Base-by-base conservation (phyloP, 1,139 yeast genomes). In the Pichiaceae sp. region DNA sequence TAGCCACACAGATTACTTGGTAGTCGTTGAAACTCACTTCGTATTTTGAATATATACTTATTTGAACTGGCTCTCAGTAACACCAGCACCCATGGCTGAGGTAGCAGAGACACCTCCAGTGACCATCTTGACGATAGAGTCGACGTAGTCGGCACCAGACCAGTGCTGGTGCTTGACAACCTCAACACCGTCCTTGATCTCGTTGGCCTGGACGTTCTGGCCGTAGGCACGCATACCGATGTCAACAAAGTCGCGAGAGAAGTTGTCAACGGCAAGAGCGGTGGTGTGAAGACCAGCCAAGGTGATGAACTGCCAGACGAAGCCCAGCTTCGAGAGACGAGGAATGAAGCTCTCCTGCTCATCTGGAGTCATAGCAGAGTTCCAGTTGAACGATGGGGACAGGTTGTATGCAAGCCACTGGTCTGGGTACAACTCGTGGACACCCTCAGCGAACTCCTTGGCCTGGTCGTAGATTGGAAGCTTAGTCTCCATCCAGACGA, bases 41-140 rank as follows among this genome's bases (percentile, higher is more conserved):
- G n/a, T n/a, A n/a, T n/a, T n/a, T n/a, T n/a, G n/a, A n/a, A n/a
- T n/a, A n/a, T n/a, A n/a, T 12, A 12, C 12, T 41, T 39, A 46
- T 42, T 82, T 80, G 71, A 89, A 89, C 66, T 89, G 97, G 52
- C 84, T 95, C 68, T 89, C 98, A 42, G 98, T 89, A 52, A 89
- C 97, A 70, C 97, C 97, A 46, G 81, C 82, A 59, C 97, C 97
- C 97, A 89, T 89, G 41, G 97, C 97, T 49, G 96, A 95, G 38
- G 97, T 91, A 19, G 95, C 82, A 38, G 91, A 72, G 42, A 89
- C 84, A 66, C 98, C 98, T 55, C 97, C 97, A 42, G 93, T 80
- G 34, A 87, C 93, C 68, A 87, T 72, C 63, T 80, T 86, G 63
- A 89, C 78, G 54, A 89, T 71, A 44, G 86, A 82, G 63, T 89